Evolutionary conservation across 139 green algal genomes (phyloP).

Genomic region (Chlamydomonas sp.): DNA sequence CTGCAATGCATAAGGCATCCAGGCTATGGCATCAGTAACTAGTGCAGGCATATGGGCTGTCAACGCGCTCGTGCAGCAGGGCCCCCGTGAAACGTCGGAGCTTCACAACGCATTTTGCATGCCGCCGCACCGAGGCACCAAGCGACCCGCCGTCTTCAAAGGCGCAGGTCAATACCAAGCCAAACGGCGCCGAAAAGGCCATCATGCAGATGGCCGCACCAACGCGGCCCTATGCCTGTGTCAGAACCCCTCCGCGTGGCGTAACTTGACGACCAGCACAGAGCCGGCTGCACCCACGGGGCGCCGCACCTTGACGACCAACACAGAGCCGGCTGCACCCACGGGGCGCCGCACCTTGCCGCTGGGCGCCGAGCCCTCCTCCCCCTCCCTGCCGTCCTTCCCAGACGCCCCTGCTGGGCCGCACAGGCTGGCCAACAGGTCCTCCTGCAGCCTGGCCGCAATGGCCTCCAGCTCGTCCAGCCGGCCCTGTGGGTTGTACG

Average conservation of each 20-base stretch:
- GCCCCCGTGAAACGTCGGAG: too few species aligned
- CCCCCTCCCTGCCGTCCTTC: not conserved
- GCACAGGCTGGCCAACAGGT: constrained; percentile 62
- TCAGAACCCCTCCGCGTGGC: not conserved
- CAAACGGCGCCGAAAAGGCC: not conserved
- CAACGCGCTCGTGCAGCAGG: too few species aligned
- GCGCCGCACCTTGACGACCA: not conserved
- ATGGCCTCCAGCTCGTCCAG: constrained; percentile 54
- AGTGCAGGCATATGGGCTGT: too few species aligned
- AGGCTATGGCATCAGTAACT: too few species aligned
- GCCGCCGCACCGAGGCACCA: too few species aligned
- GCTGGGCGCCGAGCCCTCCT: not conserved
- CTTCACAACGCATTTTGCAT: too few species aligned
- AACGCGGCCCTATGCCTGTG: not conserved
- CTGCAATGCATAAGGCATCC: too few species aligned
- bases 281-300: not conserved
- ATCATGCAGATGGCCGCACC: not conserved
- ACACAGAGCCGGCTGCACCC: not conserved
- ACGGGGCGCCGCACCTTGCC: not conserved
- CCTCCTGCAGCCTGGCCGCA: constrained; percentile 52
- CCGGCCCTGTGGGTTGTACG: not conserved
- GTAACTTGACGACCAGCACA: not conserved
- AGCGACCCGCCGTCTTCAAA: not conserved
- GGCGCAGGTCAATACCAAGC: not conserved
- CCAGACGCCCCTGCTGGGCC: not conserved